Conservation (phyloP, 768 basidiomycete genomes). For the Leccinum aurantiacum region DNA sequence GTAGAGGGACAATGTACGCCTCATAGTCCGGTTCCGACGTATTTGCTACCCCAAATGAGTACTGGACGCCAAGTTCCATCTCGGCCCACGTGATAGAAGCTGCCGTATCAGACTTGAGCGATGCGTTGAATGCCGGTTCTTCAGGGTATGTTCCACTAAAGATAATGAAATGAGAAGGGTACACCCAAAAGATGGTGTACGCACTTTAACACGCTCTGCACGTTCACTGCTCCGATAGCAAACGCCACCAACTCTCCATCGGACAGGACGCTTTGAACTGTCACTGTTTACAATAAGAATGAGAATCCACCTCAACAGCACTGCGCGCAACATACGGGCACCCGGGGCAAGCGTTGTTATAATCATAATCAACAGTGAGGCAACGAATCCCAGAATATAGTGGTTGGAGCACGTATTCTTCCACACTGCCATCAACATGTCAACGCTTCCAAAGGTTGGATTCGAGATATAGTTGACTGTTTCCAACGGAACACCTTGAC, state of each 20-base stretch:
- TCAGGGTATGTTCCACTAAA: conserved; percentile 3
- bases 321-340: conserved; percentile 18
- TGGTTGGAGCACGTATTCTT: conserved; percentile 22
- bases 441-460: conserved; percentile 21
- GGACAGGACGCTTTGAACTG: conserved; percentile 21
- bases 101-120: conserved; percentile 13
- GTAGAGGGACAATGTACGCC: conserved; percentile 22
- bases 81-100: conserved; percentile 28
- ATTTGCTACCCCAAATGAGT: conserved; percentile 19
- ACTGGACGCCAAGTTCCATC: conserved; percentile 25
- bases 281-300: conserved; percentile 12
- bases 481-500: conserved; percentile 24
- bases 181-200: neutral
- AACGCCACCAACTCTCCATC: conserved; percentile 26
- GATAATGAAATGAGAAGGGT: neutral
- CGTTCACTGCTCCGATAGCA: conserved; percentile 20
- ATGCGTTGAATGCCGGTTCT: conserved; percentile 4
- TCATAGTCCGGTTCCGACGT: conserved; percentile 16
- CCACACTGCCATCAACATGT: conserved; percentile 18
- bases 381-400: conserved; percentile 18
- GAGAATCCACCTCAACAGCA: neutral
- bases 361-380: conserved; percentile 23
- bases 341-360: conserved; percentile 26
- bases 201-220: conserved; percentile 29
- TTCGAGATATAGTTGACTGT: conserved; percentile 24